Evolutionary conservation across 106 monocot species (phyloP).

Genomic region (Phalaenopsis equestris): DNA sequence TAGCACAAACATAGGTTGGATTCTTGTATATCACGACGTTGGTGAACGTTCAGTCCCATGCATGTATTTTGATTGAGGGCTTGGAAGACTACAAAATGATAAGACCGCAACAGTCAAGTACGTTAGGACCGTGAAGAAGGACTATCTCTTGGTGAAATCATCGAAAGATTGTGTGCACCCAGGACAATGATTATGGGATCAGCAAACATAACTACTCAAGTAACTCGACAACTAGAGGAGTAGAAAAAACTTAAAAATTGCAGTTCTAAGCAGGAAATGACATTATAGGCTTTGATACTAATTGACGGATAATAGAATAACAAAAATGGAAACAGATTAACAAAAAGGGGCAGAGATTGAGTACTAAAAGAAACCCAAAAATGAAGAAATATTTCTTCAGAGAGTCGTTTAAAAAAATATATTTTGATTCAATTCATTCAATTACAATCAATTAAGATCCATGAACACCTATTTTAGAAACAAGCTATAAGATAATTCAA

Average conservation of each 20-base stretch:
- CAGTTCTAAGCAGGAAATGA: neutral
- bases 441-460: neutral
- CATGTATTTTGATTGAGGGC: too few species aligned
- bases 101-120: too few species aligned
- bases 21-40: neutral
- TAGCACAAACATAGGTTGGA: neutral
- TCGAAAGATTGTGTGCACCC: neutral
- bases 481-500: neutral
- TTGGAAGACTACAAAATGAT: too few species aligned
- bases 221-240: too few species aligned
- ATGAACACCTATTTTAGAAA: neutral
- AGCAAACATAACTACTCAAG: neutral
- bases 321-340: neutral
- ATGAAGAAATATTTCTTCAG: neutral
- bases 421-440: neutral
- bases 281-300: neutral
- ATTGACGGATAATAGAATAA: neutral
- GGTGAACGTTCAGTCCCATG: neutral
- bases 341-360: neutral
- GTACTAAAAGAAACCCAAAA: neutral
- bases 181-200: neutral
- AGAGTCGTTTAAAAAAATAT: neutral
- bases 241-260: too few species aligned
- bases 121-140: neutral
- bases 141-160: neutral